Evolutionary conservation across 371 early-diverging fungal species (phyloP).

Genomic region (Mucor racemosus): DNA sequence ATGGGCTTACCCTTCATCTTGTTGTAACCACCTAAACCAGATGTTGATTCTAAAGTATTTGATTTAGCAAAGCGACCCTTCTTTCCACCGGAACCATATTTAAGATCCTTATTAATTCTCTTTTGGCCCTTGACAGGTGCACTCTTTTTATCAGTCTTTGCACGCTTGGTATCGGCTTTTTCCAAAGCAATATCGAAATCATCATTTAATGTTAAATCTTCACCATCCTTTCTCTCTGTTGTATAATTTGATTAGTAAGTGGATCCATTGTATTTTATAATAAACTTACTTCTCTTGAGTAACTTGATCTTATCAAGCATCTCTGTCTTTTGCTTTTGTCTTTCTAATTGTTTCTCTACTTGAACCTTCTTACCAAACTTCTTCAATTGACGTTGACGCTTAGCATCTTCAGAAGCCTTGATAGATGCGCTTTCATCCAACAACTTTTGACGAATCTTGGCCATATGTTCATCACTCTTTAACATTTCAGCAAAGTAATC

Average conservation of each 20-base stretch:
- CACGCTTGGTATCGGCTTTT: conserved; percentile 52
- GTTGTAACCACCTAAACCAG: conserved; percentile 61
- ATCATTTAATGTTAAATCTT: conserved; percentile 57
- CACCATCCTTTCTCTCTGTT: conserved; percentile 64
- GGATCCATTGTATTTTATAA: background rate
- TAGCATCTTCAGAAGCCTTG: conserved; percentile 85
- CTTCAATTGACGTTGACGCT: conserved; percentile 67
- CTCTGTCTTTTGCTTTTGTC: conserved; percentile 81
- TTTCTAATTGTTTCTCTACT: conserved; percentile 83
- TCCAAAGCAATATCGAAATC: conserved; percentile 87
- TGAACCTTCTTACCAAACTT: conserved; percentile 98
- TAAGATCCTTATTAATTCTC: conserved; percentile 62
- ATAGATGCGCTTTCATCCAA: conserved; percentile 82
- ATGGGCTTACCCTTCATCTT: conserved; percentile 49
- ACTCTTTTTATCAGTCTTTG: conserved; percentile 28
- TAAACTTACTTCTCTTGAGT: conserved; percentile 84
- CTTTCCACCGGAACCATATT: conserved; percentile 89
- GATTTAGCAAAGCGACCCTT: conserved; percentile 77
- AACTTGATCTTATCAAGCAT: conserved; percentile 87
- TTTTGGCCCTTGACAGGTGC: conserved; percentile 51
- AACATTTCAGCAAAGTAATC: conserved; percentile 97
- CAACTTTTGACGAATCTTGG: conserved; percentile 78
- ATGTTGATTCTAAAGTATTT: conserved; percentile 81
- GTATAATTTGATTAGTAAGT: background rate
- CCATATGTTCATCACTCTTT: conserved; percentile 92